Base-by-base conservation (phyloP, 352 stramenopile species). In the Blastocystis sp. region DNA sequence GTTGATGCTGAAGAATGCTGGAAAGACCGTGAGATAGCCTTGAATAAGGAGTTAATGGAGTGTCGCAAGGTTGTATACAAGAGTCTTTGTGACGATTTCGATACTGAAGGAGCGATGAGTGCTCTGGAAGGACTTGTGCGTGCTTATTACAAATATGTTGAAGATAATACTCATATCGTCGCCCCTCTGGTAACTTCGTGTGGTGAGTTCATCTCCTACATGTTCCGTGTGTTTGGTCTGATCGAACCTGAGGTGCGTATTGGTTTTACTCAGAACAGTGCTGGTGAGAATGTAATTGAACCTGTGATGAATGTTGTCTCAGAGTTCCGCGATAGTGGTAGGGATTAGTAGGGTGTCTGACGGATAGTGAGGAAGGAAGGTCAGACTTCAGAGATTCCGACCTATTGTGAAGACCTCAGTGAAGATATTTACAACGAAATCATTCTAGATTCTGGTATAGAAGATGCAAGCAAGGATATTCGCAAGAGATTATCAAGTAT, bases 251-350 rank as follows among this genome's bases (percentile, higher is more conserved):
- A 91, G 15, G 92, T 90, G 22, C 93, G 95, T 81, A 95, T 96
- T 90, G 94, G 94, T 2, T 96, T 95, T 58, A 37, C 27, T n/a
- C 24, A 44, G 19, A 79, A 53, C 3, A 70, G 44, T 0, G 90
- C 70, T 44, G 92, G 96, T 78, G 94, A 96, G 90, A 93, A 91
- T 66, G 91, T 96, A 19, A 89, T 97, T 17, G 92, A 92, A 42
- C 95, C 94, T 0, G 91, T 97, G 33, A 90, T 97, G n/a, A 94
- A 97, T 84, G 95, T 95, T 75, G 94, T 97, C 64, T 93, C 92
- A 22, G 90, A 94, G 75, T 97, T 97, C 91, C 94, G 95, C 75
- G 92, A 95, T 64, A 30, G 68, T n/a, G 89, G 75, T 78, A 22
- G 11, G 30, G 24, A 48, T 48, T 48, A 48, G 40, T 48, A 9